Base-by-base conservation (phyloP, 2,329 filamentous ascomycete genomes). In the Calonectria fujianensis region DNA sequence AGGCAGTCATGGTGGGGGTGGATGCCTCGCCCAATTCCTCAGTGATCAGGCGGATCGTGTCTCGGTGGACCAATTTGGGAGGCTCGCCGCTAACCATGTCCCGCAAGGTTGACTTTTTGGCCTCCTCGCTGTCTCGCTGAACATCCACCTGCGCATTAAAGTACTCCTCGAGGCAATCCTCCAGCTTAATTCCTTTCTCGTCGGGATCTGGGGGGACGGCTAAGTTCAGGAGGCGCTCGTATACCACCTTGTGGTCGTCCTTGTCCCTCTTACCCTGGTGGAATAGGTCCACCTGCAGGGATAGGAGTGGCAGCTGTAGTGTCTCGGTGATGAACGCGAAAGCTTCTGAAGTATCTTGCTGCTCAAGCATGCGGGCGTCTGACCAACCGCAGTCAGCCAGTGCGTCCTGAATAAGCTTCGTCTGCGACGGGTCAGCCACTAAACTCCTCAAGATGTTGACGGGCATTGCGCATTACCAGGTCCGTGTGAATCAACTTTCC, bases 71-170 rank as follows among this genome's bases (percentile, higher is more conserved):
- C 29, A 83, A 73, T 18, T 74, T 78, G 13, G 82, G 80, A 8
- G 75, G 76, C 16, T 80, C 79, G 20, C 79, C 79, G 8, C 75
- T 63, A 32, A 54, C 75, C 61, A 68, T 76, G 13, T 85, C 84
- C 14, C 85, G 83, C 1, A 79, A 66, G 14, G 69, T 72, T 20
- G 83, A 81, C 73, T 86, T 84, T 79, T 90, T 90, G 77, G 92
- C 89, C 69, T 91, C 90, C 39, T 88, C 84, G 69, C 89, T 90
- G 72, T 96, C 94, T 68, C 96, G 91, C 78, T 94, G 93, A 3
- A 99, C 96, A 81, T 98, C 96, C 69, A 99, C 95, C 71, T 93
- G 91, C 72, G 96, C 96, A 85, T 98, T 98, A 89, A 98, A 98
- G 82, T 98, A 98, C 69, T 94, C 93, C 83, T 98, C 96, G 24